Base-by-base conservation (phyloP, 352 stramenopile genomes). In the Globisporangium cystogenes region DNA sequence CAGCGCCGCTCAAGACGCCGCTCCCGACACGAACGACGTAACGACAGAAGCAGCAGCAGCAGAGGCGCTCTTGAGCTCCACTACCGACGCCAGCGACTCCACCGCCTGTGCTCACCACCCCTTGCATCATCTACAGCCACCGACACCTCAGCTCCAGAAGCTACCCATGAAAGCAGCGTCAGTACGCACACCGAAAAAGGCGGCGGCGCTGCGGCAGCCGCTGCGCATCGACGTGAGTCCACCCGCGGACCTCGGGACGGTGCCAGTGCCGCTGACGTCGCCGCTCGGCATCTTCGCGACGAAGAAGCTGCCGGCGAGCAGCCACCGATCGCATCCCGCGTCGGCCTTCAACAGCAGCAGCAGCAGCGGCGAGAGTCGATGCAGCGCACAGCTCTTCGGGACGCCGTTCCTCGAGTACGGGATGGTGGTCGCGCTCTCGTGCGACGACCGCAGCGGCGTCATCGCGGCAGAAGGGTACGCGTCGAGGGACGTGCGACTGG, bases 371-470 rank as follows among this genome's bases (percentile, higher is more conserved):
- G 71, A 80, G 46, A 69, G 45, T 27, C 46, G 52, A 21, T 61
- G 63, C 12, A 54, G 56, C 21, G 23, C 62, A 16, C 49, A 61
- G 15, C 21, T 59, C 16, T 62, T 60, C n/a, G 57, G 36, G 5
- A 68, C 67, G n/a, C 71, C 74, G 8, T 87, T 86, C 47, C 64
- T 87, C 16, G 74, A 86, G 60, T 90, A 87, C 41, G 76, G 79
- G 1, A 90, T 90, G 76, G 48, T 82, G 11, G 61, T 90, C 7
- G 76, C 72, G 29, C 65, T 87, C 16, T 66, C 83, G 41, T 87
- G 72, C 36, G 77, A 83, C 45, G 74, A 86, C 21, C 70, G 72
- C 26, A 69, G 62, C 21, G 74, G 76, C 1, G 48, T 90, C 33
- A 43, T 90, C 5, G 68, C 70, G 10, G 68, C 76, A 0, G 74